Percentiles rank a stretch among this genome's conserved stretches.
Conservation (phyloP, 306 rosid species). For the Neltuma alba region DNA sequence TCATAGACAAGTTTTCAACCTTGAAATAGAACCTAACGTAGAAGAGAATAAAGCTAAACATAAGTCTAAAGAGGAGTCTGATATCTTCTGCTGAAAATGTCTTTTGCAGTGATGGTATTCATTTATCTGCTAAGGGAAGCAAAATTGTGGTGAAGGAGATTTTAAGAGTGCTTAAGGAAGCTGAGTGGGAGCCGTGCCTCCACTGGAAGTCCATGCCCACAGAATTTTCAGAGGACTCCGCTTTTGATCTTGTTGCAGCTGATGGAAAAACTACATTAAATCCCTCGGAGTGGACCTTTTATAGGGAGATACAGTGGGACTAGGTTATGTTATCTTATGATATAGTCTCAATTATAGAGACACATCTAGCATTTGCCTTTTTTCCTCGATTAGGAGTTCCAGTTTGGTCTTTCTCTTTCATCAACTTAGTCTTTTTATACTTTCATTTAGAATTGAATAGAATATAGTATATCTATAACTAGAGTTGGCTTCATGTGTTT, state of each 20-base stretch:
- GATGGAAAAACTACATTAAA: conserved; percentile 76
- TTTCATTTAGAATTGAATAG: conserved; percentile 2
- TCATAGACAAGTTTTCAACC: neutral
- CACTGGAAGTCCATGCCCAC: conserved; percentile 86
- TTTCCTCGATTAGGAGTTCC: neutral
- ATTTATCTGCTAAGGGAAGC: conserved; percentile 93
- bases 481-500: neutral
- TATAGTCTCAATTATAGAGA: neutral
- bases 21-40: neutral
- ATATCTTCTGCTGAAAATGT: neutral
- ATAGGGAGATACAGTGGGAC: conserved; percentile 75
- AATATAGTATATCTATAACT: conserved; percentile 15
- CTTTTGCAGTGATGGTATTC: conserved; percentile 80
- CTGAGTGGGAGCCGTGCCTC: conserved; percentile 86
- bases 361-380: neutral
- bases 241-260: conserved; percentile 85
- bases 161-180: conserved; percentile 72
- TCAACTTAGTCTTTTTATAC: conserved; percentile 9
- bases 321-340: conserved; percentile 30
- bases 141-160: conserved; percentile 81
- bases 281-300: conserved; percentile 84
- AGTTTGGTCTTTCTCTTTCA: conserved; percentile 20
- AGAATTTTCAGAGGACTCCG: conserved; percentile 83
- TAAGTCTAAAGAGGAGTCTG: neutral
- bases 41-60: neutral